Conservation (phyloP, 202 grass and related monocot species). For the Carex arenaria region DNA sequence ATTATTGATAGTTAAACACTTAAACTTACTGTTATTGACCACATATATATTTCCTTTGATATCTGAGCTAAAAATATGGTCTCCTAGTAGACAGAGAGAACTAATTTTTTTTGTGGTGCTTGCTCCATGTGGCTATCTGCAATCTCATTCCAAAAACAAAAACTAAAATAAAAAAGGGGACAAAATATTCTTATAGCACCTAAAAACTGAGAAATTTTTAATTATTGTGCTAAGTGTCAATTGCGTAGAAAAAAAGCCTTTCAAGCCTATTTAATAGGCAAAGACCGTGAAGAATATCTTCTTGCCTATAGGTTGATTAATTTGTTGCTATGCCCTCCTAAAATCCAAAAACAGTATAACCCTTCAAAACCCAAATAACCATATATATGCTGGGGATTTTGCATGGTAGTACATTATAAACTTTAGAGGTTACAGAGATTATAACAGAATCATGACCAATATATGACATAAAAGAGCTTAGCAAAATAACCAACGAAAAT, state of each 20-base stretch:
- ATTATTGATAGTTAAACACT: slow-evolving; percentile 12
- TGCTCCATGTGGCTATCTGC: slow-evolving; percentile 77
- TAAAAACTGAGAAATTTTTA: neutral
- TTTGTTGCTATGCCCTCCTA: too few species aligned
- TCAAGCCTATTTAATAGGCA: neutral
- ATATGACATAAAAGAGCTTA: too few species aligned
- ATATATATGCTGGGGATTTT: too few species aligned
- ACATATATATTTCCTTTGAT: slow-evolving; percentile 55
- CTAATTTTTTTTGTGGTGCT: slow-evolving; percentile 82
- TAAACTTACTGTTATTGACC: slow-evolving; percentile 70
- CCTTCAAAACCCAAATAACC: too few species aligned
- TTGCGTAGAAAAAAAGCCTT: neutral
- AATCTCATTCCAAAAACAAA: slow-evolving; percentile 9
- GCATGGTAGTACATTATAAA: too few species aligned
- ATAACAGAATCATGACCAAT: too few species aligned
- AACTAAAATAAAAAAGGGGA: slow-evolving; percentile 6
- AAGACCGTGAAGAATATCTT: neutral
- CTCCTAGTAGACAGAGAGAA: slow-evolving; percentile 66
- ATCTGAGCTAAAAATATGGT: slow-evolving; percentile 77
- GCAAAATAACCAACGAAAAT: too few species aligned
- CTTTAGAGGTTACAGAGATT: too few species aligned
- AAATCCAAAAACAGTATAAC: too few species aligned
- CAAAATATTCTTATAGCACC: slow-evolving; percentile 4
- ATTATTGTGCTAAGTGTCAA: neutral
- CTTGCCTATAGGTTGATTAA: neutral